phyloP scores from a whole-genome alignment of 1,284 basidiomycete genomes.

The Singerocomus rubriflavus region DNA sequence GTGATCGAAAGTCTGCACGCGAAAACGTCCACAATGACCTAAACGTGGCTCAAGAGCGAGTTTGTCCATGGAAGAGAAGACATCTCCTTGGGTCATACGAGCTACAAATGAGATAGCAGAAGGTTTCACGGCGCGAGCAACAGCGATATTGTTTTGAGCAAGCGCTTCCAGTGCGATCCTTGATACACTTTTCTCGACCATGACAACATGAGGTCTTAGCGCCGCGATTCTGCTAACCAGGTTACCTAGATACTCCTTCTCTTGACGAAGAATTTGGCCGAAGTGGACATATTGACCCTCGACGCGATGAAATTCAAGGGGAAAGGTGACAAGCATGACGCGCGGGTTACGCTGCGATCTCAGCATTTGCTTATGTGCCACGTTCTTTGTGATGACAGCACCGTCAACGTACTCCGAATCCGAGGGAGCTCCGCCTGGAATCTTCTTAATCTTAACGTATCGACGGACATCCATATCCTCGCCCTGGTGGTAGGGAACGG shows the following conservation, averaged over 20 bases:
- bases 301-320: conserved; percentile 91
- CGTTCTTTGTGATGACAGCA: conserved; percentile 96
- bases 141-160: conserved; percentile 83
- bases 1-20: conserved; percentile 94
- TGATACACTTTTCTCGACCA: conserved; percentile 92
- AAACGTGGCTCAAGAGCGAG: conserved; percentile 87
- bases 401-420: conserved; percentile 98
- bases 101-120: conserved; percentile 87
- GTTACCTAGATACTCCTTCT: conserved; percentile 91
- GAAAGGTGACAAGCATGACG: conserved; percentile 95
- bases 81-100: conserved; percentile 92
- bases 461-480: conserved; percentile 94
- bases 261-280: conserved; percentile 89
- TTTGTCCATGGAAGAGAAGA: conserved; percentile 94
- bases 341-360: conserved; percentile 74
- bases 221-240: conserved; percentile 88
- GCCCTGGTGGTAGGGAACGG: conserved; percentile 70
- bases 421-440: conserved; percentile 87
- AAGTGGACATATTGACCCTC: conserved; percentile 95
- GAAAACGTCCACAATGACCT: conserved; percentile 87
- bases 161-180: conserved; percentile 90
- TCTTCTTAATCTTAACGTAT: conserved; percentile 98
- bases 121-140: conserved; percentile 87
- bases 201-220: conserved; percentile 87
- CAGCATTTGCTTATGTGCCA: conserved; percentile 90